A percentile compares a stretch with the other conserved stretches of the same genome.
These are phyloP conservation scores for Byssochlamys sp. DNA, from an alignment of 2,329 filamentous ascomycete genomes.

Conservation along the genomic window DNA sequence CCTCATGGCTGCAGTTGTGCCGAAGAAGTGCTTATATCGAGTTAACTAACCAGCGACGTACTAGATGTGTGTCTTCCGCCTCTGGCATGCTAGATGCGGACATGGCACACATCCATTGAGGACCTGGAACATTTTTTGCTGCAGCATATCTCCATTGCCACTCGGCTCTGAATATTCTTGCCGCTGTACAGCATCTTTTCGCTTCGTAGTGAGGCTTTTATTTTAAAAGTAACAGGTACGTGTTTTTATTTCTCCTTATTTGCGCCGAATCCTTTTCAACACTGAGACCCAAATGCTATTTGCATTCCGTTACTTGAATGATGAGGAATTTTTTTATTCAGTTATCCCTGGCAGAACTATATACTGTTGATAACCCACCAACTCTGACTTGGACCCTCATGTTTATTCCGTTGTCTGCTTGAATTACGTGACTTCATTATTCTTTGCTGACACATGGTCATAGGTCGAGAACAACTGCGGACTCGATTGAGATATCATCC, in stretches of 20 bases:
- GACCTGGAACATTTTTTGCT: conserved; percentile 28
- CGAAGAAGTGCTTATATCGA: conserved; percentile 93
- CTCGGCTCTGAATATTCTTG: neutral
- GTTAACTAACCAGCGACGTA: conserved; percentile 32
- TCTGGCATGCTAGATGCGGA: conserved; percentile 13
- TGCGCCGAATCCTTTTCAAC: neutral
- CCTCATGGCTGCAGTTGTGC: conserved; percentile 83
- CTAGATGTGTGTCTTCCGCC: conserved; percentile 33
- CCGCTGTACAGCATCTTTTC: neutral
- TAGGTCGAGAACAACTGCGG: neutral
- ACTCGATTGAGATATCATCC: neutral
- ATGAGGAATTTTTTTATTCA: neutral
- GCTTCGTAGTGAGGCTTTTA: neutral
- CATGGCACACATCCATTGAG: conserved; percentile 38
- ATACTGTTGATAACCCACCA: neutral
- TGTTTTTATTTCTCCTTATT: neutral
- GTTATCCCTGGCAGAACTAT: neutral
- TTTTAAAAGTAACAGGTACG: neutral
- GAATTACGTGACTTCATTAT: neutral
- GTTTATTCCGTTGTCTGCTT: neutral
- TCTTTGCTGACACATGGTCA: neutral
- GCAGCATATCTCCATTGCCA: neutral
- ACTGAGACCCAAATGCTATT: neutral
- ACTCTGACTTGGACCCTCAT: neutral
- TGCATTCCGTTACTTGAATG: neutral